phyloP scores from a whole-genome alignment of 441 rosid species.

The Gossypium lobatum region DNA sequence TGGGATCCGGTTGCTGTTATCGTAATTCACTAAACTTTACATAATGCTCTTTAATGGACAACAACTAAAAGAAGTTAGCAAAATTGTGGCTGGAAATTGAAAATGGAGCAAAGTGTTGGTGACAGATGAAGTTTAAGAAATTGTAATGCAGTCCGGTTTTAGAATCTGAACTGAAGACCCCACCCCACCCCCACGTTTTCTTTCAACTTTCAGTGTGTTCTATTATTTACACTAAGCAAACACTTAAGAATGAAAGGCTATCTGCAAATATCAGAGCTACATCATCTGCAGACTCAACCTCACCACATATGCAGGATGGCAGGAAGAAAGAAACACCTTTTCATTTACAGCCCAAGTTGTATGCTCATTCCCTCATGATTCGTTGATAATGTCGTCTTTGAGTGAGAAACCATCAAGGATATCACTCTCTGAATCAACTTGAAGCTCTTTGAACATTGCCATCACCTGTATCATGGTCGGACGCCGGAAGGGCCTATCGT shows the following conservation, averaged over 20 bases:
- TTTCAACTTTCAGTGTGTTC: constrained; percentile 27
- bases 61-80: constrained; percentile 15
- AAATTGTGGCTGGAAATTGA: constrained; percentile 34
- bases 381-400: constrained; percentile 61
- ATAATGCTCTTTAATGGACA: too few species aligned
- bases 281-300: neutral
- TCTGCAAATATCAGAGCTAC: neutral
- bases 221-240: constrained; percentile 46
- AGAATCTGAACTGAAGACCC: constrained; percentile 15
- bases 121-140: constrained; percentile 7
- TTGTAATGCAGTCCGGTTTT: constrained; percentile 2
- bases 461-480: constrained; percentile 98
- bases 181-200: constrained; percentile 19
- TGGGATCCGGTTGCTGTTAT: neutral
- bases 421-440: constrained; percentile 71
- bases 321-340: neutral
- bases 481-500: constrained; percentile 70
- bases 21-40: too few species aligned
- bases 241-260: constrained; percentile 11
- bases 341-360: neutral
- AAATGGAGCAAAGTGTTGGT: constrained; percentile 23
- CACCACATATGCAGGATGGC: neutral
- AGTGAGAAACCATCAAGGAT: constrained; percentile 62
- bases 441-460: constrained; percentile 91
- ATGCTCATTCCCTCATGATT: constrained; percentile 41